Conservation (phyloP, 2,329 filamentous ascomycete genomes). For the Ophiocordyceps polyrhachis-furcata region DNA sequence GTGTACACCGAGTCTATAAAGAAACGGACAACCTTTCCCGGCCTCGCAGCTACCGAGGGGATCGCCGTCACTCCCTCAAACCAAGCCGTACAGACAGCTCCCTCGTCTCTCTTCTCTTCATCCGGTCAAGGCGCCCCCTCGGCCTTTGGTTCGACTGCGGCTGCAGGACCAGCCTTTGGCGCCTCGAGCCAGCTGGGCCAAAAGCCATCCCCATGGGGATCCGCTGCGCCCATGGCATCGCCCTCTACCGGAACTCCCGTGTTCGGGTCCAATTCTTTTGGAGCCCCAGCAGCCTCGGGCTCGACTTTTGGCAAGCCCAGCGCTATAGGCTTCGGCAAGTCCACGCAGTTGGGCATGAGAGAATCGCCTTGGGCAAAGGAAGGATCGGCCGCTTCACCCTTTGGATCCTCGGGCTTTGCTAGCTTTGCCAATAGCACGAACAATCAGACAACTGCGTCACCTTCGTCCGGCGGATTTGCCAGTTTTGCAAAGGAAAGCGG, state of each 20-base stretch:
- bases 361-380: slow-evolving; percentile 33
- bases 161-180: slow-evolving; percentile 25
- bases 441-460: slow-evolving; percentile 13
- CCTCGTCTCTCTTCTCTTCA: slow-evolving; percentile 14
- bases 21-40: slow-evolving; percentile 52
- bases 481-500: slow-evolving; percentile 34
- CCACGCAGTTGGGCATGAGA: slow-evolving; percentile 26
- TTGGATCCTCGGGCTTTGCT: slow-evolving; percentile 35
- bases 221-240: slow-evolving; percentile 12
- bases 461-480: slow-evolving; percentile 29
- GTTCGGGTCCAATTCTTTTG: slow-evolving; percentile 29
- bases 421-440: slow-evolving; percentile 17
- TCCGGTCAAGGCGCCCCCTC: slow-evolving; percentile 9
- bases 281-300: slow-evolving; percentile 15
- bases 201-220: slow-evolving; percentile 32
- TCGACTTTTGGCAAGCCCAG: slow-evolving; percentile 31
- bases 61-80: slow-evolving; percentile 9
- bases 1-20: slow-evolving; percentile 77
- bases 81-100: slow-evolving; percentile 9
- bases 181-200: slow-evolving; percentile 28
- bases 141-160: slow-evolving; percentile 21
- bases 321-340: slow-evolving; percentile 33
- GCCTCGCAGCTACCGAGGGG: slow-evolving; percentile 34
- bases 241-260: slow-evolving; percentile 15
- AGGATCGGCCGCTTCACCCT: slow-evolving; percentile 20